Conservation (phyloP, 805 yeast species). For the Tetrapisispora nanseiensis region DNA sequence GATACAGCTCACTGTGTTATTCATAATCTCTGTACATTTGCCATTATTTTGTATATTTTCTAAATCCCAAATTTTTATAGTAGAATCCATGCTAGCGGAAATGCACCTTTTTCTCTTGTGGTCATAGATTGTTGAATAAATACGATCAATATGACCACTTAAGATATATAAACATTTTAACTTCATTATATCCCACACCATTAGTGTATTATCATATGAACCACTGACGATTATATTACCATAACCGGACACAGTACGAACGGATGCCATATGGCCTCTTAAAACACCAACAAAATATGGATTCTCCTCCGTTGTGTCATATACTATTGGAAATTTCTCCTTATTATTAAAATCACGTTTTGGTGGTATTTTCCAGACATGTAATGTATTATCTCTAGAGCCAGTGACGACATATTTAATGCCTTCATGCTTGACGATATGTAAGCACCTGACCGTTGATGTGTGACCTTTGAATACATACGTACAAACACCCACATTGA, state of each 20-base stretch:
- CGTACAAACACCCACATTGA: slow-evolving; percentile 74
- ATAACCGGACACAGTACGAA: slow-evolving; percentile 78
- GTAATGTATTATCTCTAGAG: slow-evolving; percentile 65
- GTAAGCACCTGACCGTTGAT: slow-evolving; percentile 87
- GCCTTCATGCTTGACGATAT: slow-evolving; percentile 60
- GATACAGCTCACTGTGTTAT: slow-evolving; percentile 18
- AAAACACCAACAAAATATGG: slow-evolving; percentile 63
- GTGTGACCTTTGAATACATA: slow-evolving; percentile 88
- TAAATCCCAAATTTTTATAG: slow-evolving; percentile 84
- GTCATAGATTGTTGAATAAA: slow-evolving; percentile 83
- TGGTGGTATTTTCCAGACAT: slow-evolving; percentile 73
- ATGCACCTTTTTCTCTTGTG: slow-evolving; percentile 67
- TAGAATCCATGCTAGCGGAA: slow-evolving; percentile 85
- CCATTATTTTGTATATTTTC: slow-evolving; percentile 54
- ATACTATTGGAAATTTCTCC: slow-evolving; percentile 16
- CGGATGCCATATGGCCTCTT: slow-evolving; percentile 70
- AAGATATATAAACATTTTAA: slow-evolving; percentile 65
- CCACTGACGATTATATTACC: slow-evolving; percentile 82
- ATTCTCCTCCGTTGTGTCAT: slow-evolving; percentile 30
- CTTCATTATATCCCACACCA: slow-evolving; percentile 84
- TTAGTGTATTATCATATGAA: slow-evolving; percentile 78
- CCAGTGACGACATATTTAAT: slow-evolving; percentile 76
- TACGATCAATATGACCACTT: slow-evolving; percentile 77
- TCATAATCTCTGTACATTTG: slow-evolving; percentile 16
- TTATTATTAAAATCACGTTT: slow-evolving; percentile 1